Conservation (phyloP, 441 rosid genomes). For the Gossypium davidsonii region DNA sequence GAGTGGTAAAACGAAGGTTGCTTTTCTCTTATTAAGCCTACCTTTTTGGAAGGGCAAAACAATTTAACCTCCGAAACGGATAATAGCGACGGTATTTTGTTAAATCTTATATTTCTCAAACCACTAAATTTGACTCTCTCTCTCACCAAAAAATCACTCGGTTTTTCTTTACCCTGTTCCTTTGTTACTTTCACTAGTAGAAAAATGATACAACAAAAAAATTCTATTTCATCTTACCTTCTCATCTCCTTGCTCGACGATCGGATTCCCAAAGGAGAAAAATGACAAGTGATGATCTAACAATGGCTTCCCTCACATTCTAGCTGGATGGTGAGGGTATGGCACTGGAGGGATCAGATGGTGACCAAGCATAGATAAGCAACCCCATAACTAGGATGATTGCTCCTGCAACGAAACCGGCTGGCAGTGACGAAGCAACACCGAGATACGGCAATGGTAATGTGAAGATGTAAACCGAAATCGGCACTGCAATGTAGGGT, state of each 20-base stretch:
- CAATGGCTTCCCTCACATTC: not conserved
- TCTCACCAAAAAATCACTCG: not conserved
- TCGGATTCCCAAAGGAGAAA: not conserved
- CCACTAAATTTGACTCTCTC: not conserved
- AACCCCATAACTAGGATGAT: constrained; percentile 64
- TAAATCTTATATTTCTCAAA: not conserved
- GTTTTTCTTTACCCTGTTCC: not conserved
- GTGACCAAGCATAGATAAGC: constrained; percentile 74
- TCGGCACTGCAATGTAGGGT: constrained; percentile 52
- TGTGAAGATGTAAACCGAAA: constrained; percentile 68
- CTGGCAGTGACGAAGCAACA: constrained; percentile 68
- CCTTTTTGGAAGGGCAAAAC: no score
- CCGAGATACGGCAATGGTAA: constrained; percentile 81
- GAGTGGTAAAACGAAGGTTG: no score
- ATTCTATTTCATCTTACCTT: not conserved
- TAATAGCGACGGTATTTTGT: not conserved
- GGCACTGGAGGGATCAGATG: constrained; percentile 24
- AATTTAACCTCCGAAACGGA: no score
- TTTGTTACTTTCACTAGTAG: not conserved
- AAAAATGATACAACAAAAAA: not conserved
- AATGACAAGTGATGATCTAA: not conserved
- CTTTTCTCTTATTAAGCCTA: no score
- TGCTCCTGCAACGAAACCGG: constrained; percentile 77
- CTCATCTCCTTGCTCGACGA: not conserved
- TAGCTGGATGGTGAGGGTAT: constrained; percentile 25